A percentile compares a stretch with the other conserved stretches of the same genome.
These are phyloP conservation scores for Phytophthora uliginosa DNA, from an alignment of 352 stramenopile genomes.

Conservation along the genomic window DNA sequence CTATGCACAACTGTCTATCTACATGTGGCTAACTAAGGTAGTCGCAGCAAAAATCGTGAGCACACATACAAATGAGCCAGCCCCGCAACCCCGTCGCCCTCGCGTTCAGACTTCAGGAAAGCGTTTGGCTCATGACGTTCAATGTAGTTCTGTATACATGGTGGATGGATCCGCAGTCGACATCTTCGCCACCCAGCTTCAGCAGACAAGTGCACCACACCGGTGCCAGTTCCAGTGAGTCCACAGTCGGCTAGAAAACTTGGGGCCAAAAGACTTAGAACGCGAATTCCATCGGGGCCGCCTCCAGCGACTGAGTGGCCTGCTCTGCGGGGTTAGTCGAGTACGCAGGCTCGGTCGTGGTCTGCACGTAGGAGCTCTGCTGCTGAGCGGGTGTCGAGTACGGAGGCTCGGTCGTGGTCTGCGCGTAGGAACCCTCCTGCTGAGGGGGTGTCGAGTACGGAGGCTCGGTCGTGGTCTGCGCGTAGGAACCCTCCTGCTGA, in stretches of 20 bases:
- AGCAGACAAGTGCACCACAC: background rate
- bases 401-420: background rate
- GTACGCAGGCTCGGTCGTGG: slow-evolving; percentile 4
- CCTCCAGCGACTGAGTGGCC: background rate
- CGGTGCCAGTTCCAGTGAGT: slow-evolving; percentile 4
- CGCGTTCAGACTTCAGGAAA: slow-evolving; percentile 8
- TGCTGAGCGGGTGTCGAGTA: background rate
- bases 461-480: slow-evolving; percentile 1
- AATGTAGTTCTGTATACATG: slow-evolving; percentile 26
- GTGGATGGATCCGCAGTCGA: background rate
- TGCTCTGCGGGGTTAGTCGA: background rate
- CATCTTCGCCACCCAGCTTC: background rate
- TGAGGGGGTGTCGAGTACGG: background rate
- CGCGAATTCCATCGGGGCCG: slow-evolving; percentile 1
- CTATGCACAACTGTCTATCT: slow-evolving; percentile 21
- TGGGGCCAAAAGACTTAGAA: slow-evolving; percentile 11
- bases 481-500: background rate
- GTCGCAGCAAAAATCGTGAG: slow-evolving; percentile 15
- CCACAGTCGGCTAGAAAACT: background rate
- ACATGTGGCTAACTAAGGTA: slow-evolving; percentile 14
- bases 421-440: background rate
- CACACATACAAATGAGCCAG: slow-evolving; percentile 23
- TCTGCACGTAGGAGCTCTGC: background rate
- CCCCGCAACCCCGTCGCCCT: slow-evolving; percentile 8
- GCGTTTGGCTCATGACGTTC: slow-evolving; percentile 15